Base-by-base conservation (phyloP, 2,329 filamentous ascomycete species). In the Verticillium dahliae region DNA sequence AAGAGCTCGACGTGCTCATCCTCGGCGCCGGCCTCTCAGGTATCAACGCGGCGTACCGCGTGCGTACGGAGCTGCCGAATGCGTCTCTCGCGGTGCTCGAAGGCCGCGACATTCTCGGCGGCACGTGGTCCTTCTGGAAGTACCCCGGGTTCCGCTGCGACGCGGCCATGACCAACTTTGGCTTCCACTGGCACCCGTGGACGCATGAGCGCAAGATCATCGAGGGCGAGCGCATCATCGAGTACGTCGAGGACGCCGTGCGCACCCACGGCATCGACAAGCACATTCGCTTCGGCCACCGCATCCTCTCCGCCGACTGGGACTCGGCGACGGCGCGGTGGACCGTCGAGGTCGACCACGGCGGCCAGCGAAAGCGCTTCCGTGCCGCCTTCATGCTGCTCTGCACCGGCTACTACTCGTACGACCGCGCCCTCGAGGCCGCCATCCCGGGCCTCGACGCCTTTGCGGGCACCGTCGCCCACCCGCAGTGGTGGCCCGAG, bases 401-500 rank as follows among this genome's bases (percentile, higher is more conserved):
- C 77, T 65, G 90, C 60, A 74, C 76, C 2, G 81, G 90, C 1
- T 93, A 92, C 74, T 93, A 92, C 75, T 82, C 90, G 69, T 92
- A 92, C 70, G 76, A 88, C 27, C 76, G 82, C 61, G 85, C 89
- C 0, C 73, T 90, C 58, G 72, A 83, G 33, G 76, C 83, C 0
- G 70, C 75, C 0, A 91, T 93, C 54, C 88, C 90, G 0, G 88
- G 88, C 0, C 78, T 93, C 11, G 79, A 87, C 1, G 78, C 78
- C 18, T 93, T 92, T 76, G 81, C 81, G 61, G 89, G 89, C 37
- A 72, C 79, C 35, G 77, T 86, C 6, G 76, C 89, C 4, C 89
- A 91, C 65, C 89, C 89, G 0, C 89, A 92, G 68, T 91, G 89
- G 78, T 94, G 90, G 90, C 89, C 89, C 0, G 77, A 88, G 61